phyloP scores from a whole-genome alignment of 345 rosid species.

The Chamaenerion angustifolium region DNA sequence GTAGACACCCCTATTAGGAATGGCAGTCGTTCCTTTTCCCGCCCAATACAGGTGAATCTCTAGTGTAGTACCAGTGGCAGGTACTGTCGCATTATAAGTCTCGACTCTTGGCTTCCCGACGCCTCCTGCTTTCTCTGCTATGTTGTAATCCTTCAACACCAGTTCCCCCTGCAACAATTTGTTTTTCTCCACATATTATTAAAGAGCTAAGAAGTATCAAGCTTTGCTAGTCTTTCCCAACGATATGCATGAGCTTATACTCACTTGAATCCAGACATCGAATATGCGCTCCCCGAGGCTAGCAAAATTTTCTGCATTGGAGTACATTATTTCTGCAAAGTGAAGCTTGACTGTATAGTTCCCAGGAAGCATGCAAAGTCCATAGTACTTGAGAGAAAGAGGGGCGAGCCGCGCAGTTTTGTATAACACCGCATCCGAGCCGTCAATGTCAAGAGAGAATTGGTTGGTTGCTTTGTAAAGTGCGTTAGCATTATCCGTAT shows the following conservation, averaged over 20 bases:
- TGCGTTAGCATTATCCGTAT: slow-evolving; percentile 17
- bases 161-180: slow-evolving; percentile 27
- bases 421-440: slow-evolving; percentile 17
- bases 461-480: slow-evolving; percentile 9
- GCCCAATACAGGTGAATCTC: slow-evolving; percentile 56
- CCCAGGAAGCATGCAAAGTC: slow-evolving; percentile 30
- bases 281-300: slow-evolving; percentile 54
- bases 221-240: background rate
- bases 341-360: slow-evolving; percentile 51
- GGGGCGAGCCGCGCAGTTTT: slow-evolving; percentile 30
- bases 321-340: slow-evolving; percentile 60
- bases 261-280: slow-evolving; percentile 60
- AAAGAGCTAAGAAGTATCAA: too few relatives aligned
- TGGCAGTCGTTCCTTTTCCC: slow-evolving; percentile 42
- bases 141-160: slow-evolving; percentile 40
- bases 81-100: slow-evolving; percentile 13
- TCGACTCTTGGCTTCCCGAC: slow-evolving; percentile 20
- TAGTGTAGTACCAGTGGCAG: slow-evolving; percentile 16
- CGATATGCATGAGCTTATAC: too few relatives aligned
- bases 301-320: slow-evolving; percentile 12
- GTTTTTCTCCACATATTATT: background rate
- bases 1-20: slow-evolving; percentile 32
- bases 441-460: slow-evolving; percentile 11
- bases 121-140: slow-evolving; percentile 37
- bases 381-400: slow-evolving; percentile 37